phyloP scores from a whole-genome alignment of 768 basidiomycete species.

The Russula sp. region DNA sequence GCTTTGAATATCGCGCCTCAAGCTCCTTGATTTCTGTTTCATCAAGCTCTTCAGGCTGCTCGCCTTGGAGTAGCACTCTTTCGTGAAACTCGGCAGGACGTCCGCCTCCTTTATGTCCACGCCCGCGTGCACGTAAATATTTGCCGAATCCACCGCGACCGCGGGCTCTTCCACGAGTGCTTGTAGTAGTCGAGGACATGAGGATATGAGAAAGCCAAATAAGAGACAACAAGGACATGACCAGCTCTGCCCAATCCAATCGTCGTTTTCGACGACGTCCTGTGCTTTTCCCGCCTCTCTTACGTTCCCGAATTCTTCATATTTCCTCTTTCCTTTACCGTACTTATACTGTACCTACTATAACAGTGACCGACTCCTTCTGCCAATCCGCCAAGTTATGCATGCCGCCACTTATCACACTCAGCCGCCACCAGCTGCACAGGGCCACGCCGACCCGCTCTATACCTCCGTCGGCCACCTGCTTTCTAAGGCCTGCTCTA shows the following conservation, averaged over 20 bases:
- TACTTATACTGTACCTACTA: background rate
- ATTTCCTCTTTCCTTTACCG: background rate
- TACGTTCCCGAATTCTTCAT: background rate
- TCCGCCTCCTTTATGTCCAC: slow-evolving; percentile 50
- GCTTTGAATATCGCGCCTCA: slow-evolving; percentile 46
- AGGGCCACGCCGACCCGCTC: slow-evolving; percentile 42
- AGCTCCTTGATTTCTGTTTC: slow-evolving; percentile 47
- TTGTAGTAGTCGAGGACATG: background rate
- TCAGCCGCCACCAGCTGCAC: slow-evolving; percentile 31
- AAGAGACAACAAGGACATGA: slow-evolving; percentile 1
- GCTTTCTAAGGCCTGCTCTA: slow-evolving; percentile 55
- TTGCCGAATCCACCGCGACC: slow-evolving; percentile 68
- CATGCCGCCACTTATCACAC: slow-evolving; percentile 33
- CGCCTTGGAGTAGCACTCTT: slow-evolving; percentile 57
- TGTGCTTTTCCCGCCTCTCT: background rate
- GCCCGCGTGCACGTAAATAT: slow-evolving; percentile 64
- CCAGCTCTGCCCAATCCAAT: background rate
- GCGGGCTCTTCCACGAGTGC: slow-evolving; percentile 37
- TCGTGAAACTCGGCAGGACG: slow-evolving; percentile 62
- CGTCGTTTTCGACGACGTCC: background rate
- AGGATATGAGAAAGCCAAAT: background rate
- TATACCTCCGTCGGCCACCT: slow-evolving; percentile 63
- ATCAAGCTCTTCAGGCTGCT: slow-evolving; percentile 36
- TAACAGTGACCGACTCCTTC: background rate
- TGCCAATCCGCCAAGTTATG: slow-evolving; percentile 23